These are phyloP conservation scores for Aspergillus baeticus DNA, from an alignment of 495 filamentous ascomycete species.

Conservation along the genomic window DNA sequence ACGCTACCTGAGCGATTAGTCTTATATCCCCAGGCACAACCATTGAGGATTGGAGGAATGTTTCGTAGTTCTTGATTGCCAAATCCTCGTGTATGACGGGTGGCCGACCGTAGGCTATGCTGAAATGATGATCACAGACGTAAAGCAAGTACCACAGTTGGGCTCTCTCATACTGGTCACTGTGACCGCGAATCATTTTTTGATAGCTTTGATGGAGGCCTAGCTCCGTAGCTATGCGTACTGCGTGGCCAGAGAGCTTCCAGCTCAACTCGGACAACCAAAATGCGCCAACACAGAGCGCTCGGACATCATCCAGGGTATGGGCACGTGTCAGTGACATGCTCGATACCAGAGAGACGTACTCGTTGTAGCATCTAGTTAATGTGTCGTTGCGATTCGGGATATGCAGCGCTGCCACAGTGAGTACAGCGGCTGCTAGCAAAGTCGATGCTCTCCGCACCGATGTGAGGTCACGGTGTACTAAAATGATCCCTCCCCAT, in stretches of 20 bases:
- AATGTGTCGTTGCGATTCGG: constrained; percentile 49
- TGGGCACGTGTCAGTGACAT: constrained; percentile 51
- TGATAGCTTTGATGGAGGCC: constrained; percentile 52
- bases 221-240: constrained; percentile 54
- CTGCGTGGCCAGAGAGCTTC: constrained; percentile 54
- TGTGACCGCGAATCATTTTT: constrained; percentile 42
- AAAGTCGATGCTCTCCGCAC: constrained; percentile 50
- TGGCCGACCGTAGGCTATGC: constrained; percentile 53
- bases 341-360: constrained; percentile 49
- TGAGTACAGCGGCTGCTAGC: constrained; percentile 50
- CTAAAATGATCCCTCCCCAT: constrained; percentile 56
- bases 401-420: constrained; percentile 54
- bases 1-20: constrained; percentile 53
- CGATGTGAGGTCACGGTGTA: constrained; percentile 47
- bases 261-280: constrained; percentile 55
- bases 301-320: constrained; percentile 52
- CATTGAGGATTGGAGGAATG: constrained; percentile 46
- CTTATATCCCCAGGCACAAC: constrained; percentile 52
- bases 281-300: constrained; percentile 51
- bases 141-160: constrained; percentile 54
- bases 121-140: constrained; percentile 57
- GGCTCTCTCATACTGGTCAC: constrained; percentile 50
- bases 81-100: constrained; percentile 55
- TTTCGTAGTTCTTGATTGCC: constrained; percentile 51
- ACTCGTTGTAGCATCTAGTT: constrained; percentile 51